Percentiles rank a stretch among this genome's conserved stretches.
Evolutionary conservation across 164 flowering plant genomes (phyloP).

Genomic region (Vitis cinerea): DNA sequence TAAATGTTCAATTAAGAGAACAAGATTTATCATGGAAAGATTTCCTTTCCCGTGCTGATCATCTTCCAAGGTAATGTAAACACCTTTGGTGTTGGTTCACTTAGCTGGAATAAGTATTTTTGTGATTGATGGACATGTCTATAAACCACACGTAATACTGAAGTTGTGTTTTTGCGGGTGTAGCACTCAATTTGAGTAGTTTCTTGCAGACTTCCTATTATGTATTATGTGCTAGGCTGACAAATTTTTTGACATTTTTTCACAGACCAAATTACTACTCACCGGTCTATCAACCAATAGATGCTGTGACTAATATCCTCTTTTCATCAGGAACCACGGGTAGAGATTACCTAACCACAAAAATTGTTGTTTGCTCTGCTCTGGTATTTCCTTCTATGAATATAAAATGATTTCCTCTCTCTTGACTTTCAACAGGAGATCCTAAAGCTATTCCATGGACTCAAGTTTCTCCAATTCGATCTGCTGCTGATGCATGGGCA

Average conservation of each 20-base stretch:
- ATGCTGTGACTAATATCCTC: conserved; percentile 65
- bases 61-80: conserved; percentile 54
- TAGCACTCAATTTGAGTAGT: no score
- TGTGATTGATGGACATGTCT: no score
- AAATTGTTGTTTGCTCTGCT: background rate
- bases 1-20: conserved; percentile 54
- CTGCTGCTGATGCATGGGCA: conserved; percentile 79
- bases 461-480: conserved; percentile 75
- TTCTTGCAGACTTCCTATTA: no score
- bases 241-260: conserved; percentile 1
- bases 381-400: background rate
- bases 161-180: no score
- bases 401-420: background rate
- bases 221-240: no score
- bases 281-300: conserved; percentile 64
- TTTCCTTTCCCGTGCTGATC: conserved; percentile 50
- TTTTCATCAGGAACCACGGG: conserved; percentile 99
- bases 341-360: conserved; percentile 11
- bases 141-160: no score
- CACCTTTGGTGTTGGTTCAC: background rate
- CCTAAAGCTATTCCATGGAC: conserved; percentile 98
- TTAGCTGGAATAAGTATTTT: no score
- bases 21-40: conserved; percentile 77
- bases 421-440: conserved; percentile 78
- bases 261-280: conserved; percentile 53